These are phyloP conservation scores for Apiospora koreana DNA, from an alignment of 2,329 filamentous ascomycete genomes.

Conservation along the genomic window DNA sequence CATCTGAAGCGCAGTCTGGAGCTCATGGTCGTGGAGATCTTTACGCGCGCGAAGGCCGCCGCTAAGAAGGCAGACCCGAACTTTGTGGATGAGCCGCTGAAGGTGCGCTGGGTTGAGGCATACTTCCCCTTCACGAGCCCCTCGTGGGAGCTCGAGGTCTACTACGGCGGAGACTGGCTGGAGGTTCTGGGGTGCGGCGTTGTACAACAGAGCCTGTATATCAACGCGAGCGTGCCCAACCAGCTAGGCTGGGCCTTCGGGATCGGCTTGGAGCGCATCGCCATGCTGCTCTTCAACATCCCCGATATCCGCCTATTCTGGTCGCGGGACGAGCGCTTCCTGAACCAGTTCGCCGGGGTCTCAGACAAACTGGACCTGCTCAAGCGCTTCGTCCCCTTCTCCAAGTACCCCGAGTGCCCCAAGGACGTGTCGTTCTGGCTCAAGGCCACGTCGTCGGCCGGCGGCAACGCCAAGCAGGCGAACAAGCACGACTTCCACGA, in stretches of 20 bases:
- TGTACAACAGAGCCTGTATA: constrained; percentile 78
- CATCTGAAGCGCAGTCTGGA: constrained; percentile 91
- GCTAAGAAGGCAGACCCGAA: constrained; percentile 52
- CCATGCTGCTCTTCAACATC: constrained; percentile 96
- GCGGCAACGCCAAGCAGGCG: constrained; percentile 41
- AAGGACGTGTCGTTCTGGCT: constrained; percentile 98
- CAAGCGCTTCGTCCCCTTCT: constrained; percentile 79
- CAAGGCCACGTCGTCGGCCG: constrained; percentile 45
- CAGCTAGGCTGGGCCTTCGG: constrained; percentile 95
- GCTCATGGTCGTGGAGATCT: constrained; percentile 86
- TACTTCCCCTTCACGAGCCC: constrained; percentile 98
- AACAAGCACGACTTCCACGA: constrained; percentile 70
- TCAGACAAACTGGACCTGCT: constrained; percentile 51
- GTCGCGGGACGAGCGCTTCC: constrained; percentile 82
- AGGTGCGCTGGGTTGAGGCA: constrained; percentile 91
- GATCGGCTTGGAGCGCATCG: constrained; percentile 88
- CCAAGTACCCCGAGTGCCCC: constrained; percentile 84
- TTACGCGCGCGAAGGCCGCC: constrained; percentile 73
- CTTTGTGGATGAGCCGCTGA: constrained; percentile 68
- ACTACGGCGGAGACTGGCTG: constrained; percentile 92
- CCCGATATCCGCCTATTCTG: constrained; percentile 97
- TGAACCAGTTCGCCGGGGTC: constrained; percentile 76
- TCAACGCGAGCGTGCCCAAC: constrained; percentile 72
- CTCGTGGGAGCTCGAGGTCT: constrained; percentile 94
- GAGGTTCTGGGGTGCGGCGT: constrained; percentile 94